Conservation (phyloP, 2,329 filamentous ascomycete species). For the Fusarium newnesense region DNA sequence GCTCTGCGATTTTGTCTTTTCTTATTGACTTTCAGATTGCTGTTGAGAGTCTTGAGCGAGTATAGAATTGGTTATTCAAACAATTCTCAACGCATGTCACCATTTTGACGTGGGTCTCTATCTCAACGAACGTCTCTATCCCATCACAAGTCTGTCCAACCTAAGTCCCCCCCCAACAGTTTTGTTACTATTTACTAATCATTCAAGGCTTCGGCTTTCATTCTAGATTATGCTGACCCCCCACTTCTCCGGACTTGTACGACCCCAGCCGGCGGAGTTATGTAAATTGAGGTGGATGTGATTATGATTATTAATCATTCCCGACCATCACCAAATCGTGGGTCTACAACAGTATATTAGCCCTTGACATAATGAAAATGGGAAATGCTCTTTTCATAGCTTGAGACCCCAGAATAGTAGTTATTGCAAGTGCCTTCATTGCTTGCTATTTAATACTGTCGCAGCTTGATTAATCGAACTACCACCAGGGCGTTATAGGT, state of each 20-base stretch:
- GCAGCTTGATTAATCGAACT: neutral
- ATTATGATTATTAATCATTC: neutral
- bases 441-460: rapidly evolving
- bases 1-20: rapidly evolving
- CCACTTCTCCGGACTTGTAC: rapidly evolving
- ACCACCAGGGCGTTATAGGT: neutral
- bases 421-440: neutral
- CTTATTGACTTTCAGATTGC: too few species aligned
- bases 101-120: neutral
- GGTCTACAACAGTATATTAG: neutral
- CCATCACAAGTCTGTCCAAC: neutral
- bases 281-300: neutral
- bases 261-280: neutral
- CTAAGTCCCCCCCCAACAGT: neutral
- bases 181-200: neutral
- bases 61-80: rapidly evolving
- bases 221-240: rapidly evolving
- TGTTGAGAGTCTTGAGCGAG: neutral
- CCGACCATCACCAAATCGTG: neutral
- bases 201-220: rapidly evolving
- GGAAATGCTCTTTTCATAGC: rapidly evolving
- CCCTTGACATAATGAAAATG: rapidly evolving
- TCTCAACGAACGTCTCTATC: neutral
- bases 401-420: rapidly evolving
- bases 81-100: neutral